Evolutionary conservation across 257 asterid genomes (phyloP).

Genomic region (Lycium barbarum): DNA sequence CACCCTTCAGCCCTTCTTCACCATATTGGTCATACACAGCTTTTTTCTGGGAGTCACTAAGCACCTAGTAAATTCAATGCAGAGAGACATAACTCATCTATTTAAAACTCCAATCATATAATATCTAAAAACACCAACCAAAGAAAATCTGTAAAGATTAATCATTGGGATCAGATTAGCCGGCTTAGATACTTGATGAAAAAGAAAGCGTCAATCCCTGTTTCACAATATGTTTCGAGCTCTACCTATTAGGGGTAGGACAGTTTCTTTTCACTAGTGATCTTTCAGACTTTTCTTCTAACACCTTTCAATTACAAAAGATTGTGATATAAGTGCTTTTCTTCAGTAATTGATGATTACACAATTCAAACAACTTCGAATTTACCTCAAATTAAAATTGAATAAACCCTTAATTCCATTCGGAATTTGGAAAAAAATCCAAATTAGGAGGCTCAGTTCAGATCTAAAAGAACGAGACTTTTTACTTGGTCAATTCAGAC

Average conservation of each 20-base stretch:
- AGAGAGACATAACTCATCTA: constrained; percentile 5
- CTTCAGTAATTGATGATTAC: neutral
- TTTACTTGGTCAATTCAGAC: neutral
- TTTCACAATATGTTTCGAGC: neutral
- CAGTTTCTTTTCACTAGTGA: neutral
- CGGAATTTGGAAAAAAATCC: neutral
- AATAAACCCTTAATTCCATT: neutral
- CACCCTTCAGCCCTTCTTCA: constrained; percentile 58
- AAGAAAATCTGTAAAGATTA: constrained; percentile 2
- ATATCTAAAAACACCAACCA: neutral
- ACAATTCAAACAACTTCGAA: neutral
- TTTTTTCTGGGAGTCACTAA: constrained; percentile 55
- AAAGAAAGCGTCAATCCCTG: neutral
- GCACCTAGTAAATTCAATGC: constrained; percentile 40
- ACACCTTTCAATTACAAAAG: neutral
- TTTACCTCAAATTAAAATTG: neutral
- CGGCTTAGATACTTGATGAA: neutral
- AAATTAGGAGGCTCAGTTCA: neutral
- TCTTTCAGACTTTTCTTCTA: constrained; percentile 6
- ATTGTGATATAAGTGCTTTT: neutral
- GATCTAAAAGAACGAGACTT: neutral
- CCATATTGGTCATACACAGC: constrained; percentile 56
- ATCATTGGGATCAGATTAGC: neutral
- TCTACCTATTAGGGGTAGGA: neutral
- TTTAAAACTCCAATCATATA: neutral